Percentiles rank a stretch among this genome's conserved stretches.
Conservation (phyloP, 2,329 filamentous ascomycete genomes). For the Intubia oerlemansii region DNA sequence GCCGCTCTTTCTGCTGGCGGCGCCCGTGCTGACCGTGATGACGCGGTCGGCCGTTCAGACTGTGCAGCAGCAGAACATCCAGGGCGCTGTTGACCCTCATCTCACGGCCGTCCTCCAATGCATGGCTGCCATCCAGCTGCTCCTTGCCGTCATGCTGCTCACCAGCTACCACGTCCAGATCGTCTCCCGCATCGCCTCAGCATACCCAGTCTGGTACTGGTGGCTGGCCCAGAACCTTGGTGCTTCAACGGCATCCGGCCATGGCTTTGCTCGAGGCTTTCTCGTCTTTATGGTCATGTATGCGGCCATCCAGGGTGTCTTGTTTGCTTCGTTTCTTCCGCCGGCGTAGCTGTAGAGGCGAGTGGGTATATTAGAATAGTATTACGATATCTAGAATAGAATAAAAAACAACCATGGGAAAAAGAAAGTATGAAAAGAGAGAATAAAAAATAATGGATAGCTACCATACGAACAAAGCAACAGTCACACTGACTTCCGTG, state of each 20-base stretch:
- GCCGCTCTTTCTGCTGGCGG: constrained; percentile 68
- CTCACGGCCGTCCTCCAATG: constrained; percentile 25
- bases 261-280: constrained; percentile 13
- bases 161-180: constrained; percentile 87
- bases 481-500: no score
- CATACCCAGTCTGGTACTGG: constrained; percentile 78
- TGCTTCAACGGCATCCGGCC: constrained; percentile 4
- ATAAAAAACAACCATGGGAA: no score
- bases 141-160: constrained; percentile 50
- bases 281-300: constrained; percentile 62
- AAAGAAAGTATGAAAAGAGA: no score
- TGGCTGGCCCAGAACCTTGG: constrained; percentile 36
- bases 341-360: no score
- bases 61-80: no score
- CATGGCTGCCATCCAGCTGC: constrained; percentile 49
- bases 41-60: constrained; percentile 32
- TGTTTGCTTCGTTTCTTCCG: constrained; percentile 82
- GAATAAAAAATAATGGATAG: no score
- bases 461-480: no score
- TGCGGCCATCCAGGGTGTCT: constrained; percentile 54
- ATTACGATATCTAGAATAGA: no score
- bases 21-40: constrained; percentile 53
- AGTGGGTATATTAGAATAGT: no score
- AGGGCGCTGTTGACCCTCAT: no score
- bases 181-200: constrained; percentile 71